Evolutionary conservation across 1,139 yeast species (phyloP).

Genomic region (Diutina sp.): DNA sequence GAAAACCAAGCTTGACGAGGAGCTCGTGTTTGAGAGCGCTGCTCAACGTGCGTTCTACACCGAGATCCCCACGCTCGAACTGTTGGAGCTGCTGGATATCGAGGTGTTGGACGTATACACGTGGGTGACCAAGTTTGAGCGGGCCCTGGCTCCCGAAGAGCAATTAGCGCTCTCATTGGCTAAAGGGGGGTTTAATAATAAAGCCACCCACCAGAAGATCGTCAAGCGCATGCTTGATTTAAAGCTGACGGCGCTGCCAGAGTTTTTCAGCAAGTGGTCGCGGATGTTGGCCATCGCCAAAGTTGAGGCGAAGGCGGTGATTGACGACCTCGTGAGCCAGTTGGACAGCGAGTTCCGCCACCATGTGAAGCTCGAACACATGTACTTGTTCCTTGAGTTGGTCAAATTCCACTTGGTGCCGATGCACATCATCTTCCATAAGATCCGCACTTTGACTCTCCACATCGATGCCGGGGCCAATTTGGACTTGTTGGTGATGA

Average conservation of each 20-base stretch:
- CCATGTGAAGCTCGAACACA: constrained; percentile 45
- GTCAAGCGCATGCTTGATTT: constrained; percentile 30
- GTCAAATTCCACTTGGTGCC: constrained; percentile 73
- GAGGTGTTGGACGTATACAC: constrained; percentile 22
- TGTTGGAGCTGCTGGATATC: constrained; percentile 5
- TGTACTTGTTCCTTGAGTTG: constrained; percentile 60
- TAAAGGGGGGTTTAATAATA: constrained; percentile 42
- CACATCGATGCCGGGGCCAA: constrained; percentile 42
- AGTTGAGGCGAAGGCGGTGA: constrained; percentile 34
- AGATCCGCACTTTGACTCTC: constrained; percentile 42
- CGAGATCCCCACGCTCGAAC: constrained; percentile 16
- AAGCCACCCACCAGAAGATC: constrained; percentile 58
- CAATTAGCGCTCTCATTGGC: constrained; percentile 45
- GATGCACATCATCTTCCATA: constrained; percentile 56
- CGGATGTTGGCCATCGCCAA: constrained; percentile 57
- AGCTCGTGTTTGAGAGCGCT: constrained; percentile 48
- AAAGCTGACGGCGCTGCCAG: constrained; percentile 19
- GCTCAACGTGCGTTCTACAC: constrained; percentile 53
- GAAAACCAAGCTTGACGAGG: constrained; percentile 16
- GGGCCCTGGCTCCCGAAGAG: constrained; percentile 37
- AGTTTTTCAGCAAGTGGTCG: constrained; percentile 38
- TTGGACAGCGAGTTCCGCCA: constrained; percentile 51
- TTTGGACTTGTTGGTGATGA: constrained; percentile 49
- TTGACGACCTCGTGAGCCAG: constrained; percentile 40
- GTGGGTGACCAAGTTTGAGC: constrained; percentile 33